Base-by-base conservation (phyloP, 2,329 filamentous ascomycete species). In the Colletotrichum euphorbiae region DNA sequence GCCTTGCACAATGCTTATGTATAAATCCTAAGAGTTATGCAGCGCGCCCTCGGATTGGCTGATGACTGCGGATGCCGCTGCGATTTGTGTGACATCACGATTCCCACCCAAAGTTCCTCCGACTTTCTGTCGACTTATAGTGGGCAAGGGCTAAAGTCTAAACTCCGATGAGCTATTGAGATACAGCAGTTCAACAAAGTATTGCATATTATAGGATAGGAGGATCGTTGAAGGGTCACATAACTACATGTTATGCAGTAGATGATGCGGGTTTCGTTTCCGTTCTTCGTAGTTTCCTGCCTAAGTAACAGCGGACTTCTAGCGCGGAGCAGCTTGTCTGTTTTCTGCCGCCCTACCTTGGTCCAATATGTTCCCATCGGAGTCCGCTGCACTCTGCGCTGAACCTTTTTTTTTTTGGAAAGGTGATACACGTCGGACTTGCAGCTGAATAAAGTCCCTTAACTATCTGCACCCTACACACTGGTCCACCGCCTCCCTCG, bases 51-150 rank as follows among this genome's bases (percentile, higher is more conserved):
- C 40, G 46, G 52, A 48, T 68, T 68, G 60, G 52, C 48, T 56
- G 21, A 38, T 28, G 31, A 19, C 24, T 24, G 12, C 33, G 28
- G 33, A 45, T 58, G 38, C 54, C 52, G 46, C 12, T 51, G 43
- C 45, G 46, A 15, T 51, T 50, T 8, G 48, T 45, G 66, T 69
- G 62, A 69, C 66, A 69, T 69, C 66, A 69, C 66, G 48, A 60
- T 50, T 55, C 31, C 52, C 45, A 9, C 36, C 43, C 5, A 7
- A n/a, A n/a, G n/a, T n/a, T n/a, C n/a, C n/a, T n/a, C n/a, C n/a
- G n/a, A n/a, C n/a, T n/a, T n/a, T n/a, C n/a, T n/a, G n/a, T n/a
- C n/a, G n/a, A n/a, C n/a, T n/a, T n/a, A n/a, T n/a, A n/a, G n/a
- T n/a, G n/a, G n/a, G n/a, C n/a, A n/a, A n/a, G n/a, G n/a, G n/a